Evolutionary conservation across 176 grass and related monocot genomes (phyloP).

Genomic region (Carex myosuroides): DNA sequence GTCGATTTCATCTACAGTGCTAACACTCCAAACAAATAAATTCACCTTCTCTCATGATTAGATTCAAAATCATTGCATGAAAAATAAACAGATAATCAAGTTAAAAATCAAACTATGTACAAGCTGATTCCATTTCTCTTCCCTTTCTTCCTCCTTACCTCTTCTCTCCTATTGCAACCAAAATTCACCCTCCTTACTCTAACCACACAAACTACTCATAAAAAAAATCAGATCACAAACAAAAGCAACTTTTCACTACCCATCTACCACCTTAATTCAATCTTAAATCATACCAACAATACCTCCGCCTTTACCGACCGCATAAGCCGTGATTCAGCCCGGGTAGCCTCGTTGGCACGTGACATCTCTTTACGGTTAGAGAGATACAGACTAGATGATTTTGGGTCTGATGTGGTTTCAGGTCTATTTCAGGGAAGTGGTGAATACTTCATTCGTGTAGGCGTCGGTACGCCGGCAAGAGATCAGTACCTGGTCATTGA

Average conservation of each 20-base stretch:
- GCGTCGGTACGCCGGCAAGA: slow-evolving; percentile 52
- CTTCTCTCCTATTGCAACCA: slow-evolving; percentile 13
- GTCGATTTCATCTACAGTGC: slow-evolving; percentile 7
- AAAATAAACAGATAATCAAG: neutral
- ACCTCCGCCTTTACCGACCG: slow-evolving; percentile 20
- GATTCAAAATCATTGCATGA: neutral
- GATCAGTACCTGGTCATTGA: slow-evolving; percentile 87
- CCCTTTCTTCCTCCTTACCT: slow-evolving; percentile 21
- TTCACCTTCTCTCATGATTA: slow-evolving; percentile 8
- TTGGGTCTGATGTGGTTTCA: slow-evolving; percentile 69
- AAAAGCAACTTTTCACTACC: slow-evolving; percentile 24
- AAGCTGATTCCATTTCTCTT: slow-evolving; percentile 14
- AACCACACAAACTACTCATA: neutral
- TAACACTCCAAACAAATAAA: slow-evolving; percentile 32
- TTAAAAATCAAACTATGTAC: slow-evolving; percentile 7
- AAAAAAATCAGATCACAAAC: neutral
- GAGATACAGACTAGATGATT: slow-evolving; percentile 23
- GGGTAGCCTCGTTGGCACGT: slow-evolving; percentile 19
- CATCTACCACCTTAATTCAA: slow-evolving; percentile 48
- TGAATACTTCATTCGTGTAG: slow-evolving; percentile 86
- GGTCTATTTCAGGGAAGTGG: slow-evolving; percentile 72
- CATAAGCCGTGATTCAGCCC: slow-evolving; percentile 31
- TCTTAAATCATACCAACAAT: slow-evolving; percentile 33
- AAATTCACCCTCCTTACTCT: slow-evolving; percentile 43
- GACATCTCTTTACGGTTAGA: slow-evolving; percentile 24